A percentile compares a stretch with the other conserved stretches of the same genome.
phyloP scores from a whole-genome alignment of 805 yeast genomes.

The Monosporozyma yasuniensis region DNA sequence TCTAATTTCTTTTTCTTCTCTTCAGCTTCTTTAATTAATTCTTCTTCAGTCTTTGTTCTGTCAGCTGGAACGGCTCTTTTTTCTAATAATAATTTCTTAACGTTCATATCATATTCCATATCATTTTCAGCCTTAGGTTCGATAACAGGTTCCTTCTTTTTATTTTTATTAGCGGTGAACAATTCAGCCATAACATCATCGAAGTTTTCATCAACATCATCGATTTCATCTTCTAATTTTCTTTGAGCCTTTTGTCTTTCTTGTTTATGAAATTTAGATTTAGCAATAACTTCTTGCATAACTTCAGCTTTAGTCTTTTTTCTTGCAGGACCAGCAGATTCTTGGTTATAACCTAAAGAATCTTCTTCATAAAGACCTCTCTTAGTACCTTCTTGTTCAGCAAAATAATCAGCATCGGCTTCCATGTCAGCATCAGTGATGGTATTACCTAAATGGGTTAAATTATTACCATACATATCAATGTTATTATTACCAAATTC shows the following conservation, averaged over 20 bases:
- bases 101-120: constrained; percentile 54
- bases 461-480: constrained; percentile 33
- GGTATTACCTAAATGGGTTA: constrained; percentile 76
- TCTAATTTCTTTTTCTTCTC: constrained; percentile 57
- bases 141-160: constrained; percentile 12
- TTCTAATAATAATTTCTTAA: constrained; percentile 58
- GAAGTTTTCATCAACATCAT: constrained; percentile 64
- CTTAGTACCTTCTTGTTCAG: constrained; percentile 10
- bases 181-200: constrained; percentile 58
- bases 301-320: constrained; percentile 77
- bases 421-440: constrained; percentile 44
- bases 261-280: constrained; percentile 67
- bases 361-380: constrained; percentile 29
- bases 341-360: constrained; percentile 28
- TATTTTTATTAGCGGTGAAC: constrained; percentile 11
- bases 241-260: constrained; percentile 64
- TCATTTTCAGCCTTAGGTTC: constrained; percentile 29
- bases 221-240: constrained; percentile 49
- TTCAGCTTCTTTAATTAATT: constrained; percentile 48
- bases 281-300: constrained; percentile 77
- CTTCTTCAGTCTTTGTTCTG: constrained; percentile 72
- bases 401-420: constrained; percentile 28
- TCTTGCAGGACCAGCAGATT: constrained; percentile 37
- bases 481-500: constrained; percentile 37
- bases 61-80: constrained; percentile 75